Conservation (phyloP, 352 stramenopile species). For the Globisporangium iwayamae region DNA sequence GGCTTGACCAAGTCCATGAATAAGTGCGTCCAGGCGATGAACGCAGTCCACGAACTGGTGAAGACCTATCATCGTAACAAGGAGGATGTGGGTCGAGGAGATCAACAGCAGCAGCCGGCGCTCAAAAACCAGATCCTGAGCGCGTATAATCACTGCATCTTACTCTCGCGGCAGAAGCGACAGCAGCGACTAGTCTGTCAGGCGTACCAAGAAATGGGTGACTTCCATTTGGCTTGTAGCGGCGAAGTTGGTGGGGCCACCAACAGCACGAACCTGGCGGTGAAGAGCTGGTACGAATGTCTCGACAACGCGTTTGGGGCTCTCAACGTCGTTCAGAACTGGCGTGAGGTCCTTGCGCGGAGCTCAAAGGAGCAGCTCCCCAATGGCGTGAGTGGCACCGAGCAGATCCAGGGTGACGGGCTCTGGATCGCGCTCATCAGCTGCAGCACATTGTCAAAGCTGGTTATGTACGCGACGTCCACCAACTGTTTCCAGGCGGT, state of each 20-base stretch:
- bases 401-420: conserved; percentile 49
- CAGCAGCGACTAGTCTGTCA: conserved; percentile 56
- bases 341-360: conserved; percentile 40
- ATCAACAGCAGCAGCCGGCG: neutral
- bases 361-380: conserved; percentile 19
- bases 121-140: conserved; percentile 28
- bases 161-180: conserved; percentile 59
- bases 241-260: conserved; percentile 1
- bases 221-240: conserved; percentile 57
- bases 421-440: conserved; percentile 51
- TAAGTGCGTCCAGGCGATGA: conserved; percentile 58
- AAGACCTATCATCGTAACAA: conserved; percentile 31
- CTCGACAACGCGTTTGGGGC: conserved; percentile 72
- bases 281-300: conserved; percentile 65
- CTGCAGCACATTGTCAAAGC: conserved; percentile 50
- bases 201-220: conserved; percentile 61
- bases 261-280: conserved; percentile 23
- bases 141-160: conserved; percentile 48
- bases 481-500: conserved; percentile 34
- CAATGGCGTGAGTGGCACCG: conserved; percentile 15
- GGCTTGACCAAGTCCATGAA: conserved; percentile 42
- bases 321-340: conserved; percentile 41
- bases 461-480: conserved; percentile 41
- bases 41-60: conserved; percentile 45
- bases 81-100: neutral